Evolutionary conservation across 306 rosid species (phyloP).

Genomic region (Crotalaria pallida): DNA sequence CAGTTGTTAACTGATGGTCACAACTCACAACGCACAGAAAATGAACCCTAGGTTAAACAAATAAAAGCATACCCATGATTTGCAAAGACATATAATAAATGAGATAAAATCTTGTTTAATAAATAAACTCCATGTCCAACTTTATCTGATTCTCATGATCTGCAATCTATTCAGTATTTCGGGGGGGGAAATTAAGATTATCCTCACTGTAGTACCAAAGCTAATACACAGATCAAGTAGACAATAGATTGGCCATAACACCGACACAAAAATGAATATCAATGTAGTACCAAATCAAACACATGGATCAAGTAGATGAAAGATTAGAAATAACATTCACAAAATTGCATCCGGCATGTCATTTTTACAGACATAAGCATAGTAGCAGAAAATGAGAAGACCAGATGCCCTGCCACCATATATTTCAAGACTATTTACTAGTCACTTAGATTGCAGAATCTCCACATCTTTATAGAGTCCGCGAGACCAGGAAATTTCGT

Average conservation of each 20-base stretch:
- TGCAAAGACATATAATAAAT: neutral
- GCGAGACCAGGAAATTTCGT: neutral
- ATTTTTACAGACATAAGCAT: neutral
- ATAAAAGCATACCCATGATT: neutral
- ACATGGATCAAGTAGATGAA: neutral
- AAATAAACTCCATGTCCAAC: neutral
- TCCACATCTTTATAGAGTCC: neutral
- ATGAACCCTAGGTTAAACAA: neutral
- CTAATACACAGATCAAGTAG: neutral
- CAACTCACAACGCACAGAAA: neutral
- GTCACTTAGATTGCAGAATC: neutral
- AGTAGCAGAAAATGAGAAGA: neutral
- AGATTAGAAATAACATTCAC: neutral
- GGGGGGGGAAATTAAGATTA: neutral
- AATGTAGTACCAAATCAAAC: no score
- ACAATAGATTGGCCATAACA: neutral
- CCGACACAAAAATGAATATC: no score
- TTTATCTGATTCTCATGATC: neutral
- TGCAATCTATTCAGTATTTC: neutral
- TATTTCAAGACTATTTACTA: neutral
- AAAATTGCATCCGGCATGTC: neutral
- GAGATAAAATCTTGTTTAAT: neutral
- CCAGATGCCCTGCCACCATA: neutral
- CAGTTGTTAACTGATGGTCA: neutral
- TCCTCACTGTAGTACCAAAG: no score